Evolutionary conservation across 1,139 yeast genomes (phyloP).

Genomic region (Scheffersomyces illinoinensis): DNA sequence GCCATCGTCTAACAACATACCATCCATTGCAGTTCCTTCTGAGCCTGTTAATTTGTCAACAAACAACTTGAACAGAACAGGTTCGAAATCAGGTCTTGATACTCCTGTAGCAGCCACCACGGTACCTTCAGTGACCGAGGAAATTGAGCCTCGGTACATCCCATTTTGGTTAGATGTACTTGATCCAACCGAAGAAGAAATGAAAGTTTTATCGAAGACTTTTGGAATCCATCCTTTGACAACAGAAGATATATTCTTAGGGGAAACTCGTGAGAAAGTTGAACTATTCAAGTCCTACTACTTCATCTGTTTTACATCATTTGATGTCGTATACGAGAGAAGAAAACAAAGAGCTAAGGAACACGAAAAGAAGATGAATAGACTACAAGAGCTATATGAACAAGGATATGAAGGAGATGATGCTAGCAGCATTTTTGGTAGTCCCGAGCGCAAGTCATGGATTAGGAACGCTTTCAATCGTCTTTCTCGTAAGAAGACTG

Average conservation of each 20-base stretch:
- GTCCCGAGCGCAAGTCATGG: constrained; percentile 18
- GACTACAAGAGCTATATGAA: constrained; percentile 42
- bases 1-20: constrained; percentile 12
- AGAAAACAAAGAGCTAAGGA: constrained; percentile 49
- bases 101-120: constrained; percentile 16
- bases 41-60: constrained; percentile 37
- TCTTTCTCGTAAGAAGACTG: constrained; percentile 7
- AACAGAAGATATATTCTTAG: constrained; percentile 90
- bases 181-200: constrained; percentile 94
- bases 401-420: constrained; percentile 12
- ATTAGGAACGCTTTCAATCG: constrained; percentile 19
- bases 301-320: constrained; percentile 89
- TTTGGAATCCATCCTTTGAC: constrained; percentile 96
- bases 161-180: constrained; percentile 94
- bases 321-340: constrained; percentile 80
- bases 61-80: constrained; percentile 71
- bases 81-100: constrained; percentile 3
- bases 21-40: constrained; percentile 6
- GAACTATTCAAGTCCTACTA: constrained; percentile 89
- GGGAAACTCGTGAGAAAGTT: constrained; percentile 94
- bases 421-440: constrained; percentile 19
- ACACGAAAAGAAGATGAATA: constrained; percentile 39
- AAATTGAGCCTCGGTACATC: constrained; percentile 7
- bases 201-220: constrained; percentile 87
- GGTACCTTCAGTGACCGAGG: constrained; percentile 11